phyloP scores from a whole-genome alignment of 2,329 filamentous ascomycete species.

The Madurella fahalii region DNA sequence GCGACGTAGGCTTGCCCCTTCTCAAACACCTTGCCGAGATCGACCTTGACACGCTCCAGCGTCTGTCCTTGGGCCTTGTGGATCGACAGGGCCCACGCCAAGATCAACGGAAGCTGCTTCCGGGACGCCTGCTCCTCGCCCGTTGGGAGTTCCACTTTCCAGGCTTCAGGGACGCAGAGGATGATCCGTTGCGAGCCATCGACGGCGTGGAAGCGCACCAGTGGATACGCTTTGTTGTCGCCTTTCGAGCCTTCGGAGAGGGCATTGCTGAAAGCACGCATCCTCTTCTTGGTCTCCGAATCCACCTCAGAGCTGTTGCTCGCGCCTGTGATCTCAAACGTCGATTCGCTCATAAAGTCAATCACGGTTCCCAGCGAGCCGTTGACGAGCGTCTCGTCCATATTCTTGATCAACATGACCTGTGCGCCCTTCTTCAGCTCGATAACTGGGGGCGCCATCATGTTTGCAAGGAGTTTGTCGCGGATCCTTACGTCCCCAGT shows the following conservation, averaged over 20 bases:
- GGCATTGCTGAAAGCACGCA: conserved; percentile 24
- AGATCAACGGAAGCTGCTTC: conserved; percentile 76
- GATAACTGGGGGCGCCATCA: conserved; percentile 84
- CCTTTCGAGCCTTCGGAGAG: conserved; percentile 41
- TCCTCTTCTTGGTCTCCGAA: conserved; percentile 22
- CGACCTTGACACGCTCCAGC: conserved; percentile 87
- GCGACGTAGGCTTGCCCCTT: conserved; percentile 98
- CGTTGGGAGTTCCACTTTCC: conserved; percentile 96
- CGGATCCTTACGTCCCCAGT: conserved; percentile 66
- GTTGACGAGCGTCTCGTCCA: conserved; percentile 91
- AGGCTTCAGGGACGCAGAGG: conserved; percentile 80
- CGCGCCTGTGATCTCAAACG: conserved; percentile 34
- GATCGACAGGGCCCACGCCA: conserved; percentile 95
- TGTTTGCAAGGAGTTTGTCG: conserved; percentile 77
- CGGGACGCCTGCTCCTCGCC: conserved; percentile 90
- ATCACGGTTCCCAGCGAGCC: conserved; percentile 85
- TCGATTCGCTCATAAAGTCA: conserved; percentile 60
- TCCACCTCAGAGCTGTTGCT: conserved; percentile 43
- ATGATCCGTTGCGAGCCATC: conserved; percentile 74
- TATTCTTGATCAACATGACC: conserved; percentile 99
- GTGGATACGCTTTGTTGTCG: conserved; percentile 64
- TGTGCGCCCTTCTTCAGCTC: conserved; percentile 88
- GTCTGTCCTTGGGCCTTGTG: conserved; percentile 98
- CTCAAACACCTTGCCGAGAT: conserved; percentile 88
- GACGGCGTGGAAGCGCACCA: conserved; percentile 77